These are phyloP conservation scores for Paraleonurus japonicus DNA, from an alignment of 257 asterid genomes.

Conservation along the genomic window DNA sequence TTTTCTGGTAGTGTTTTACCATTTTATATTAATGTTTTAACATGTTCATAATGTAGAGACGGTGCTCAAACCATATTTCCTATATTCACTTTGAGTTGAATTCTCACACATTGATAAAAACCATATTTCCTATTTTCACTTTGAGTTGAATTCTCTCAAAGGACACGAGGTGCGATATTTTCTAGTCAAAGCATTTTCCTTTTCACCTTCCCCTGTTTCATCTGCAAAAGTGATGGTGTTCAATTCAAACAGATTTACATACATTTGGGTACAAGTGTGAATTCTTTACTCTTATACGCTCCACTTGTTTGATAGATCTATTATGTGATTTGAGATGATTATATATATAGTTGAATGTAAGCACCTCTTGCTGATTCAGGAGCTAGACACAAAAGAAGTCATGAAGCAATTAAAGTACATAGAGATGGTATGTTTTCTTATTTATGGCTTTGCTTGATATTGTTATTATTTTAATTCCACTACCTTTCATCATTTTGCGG, in stretches of 20 bases:
- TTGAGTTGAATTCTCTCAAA: neutral
- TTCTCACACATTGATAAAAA: neutral
- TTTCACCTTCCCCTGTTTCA: neutral
- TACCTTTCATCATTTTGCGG: neutral
- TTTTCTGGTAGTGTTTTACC: neutral
- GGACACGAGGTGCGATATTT: neutral
- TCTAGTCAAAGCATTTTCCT: neutral
- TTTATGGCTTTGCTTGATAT: neutral
- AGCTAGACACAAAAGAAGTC: slow-evolving; percentile 76
- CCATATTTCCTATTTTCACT: neutral
- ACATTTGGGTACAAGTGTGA: neutral
- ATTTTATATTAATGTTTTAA: neutral
- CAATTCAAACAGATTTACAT: neutral
- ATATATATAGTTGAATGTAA: neutral
- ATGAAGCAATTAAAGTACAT: slow-evolving; percentile 78
- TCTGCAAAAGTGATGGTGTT: neutral
- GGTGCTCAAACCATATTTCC: no score
- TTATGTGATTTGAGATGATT: neutral
- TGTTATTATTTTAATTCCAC: neutral
- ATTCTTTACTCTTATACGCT: neutral
- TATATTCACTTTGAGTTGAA: no score
- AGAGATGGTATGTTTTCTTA: slow-evolving; percentile 57
- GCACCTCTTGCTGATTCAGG: slow-evolving; percentile 52
- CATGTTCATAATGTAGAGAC: neutral
- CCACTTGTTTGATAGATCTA: neutral